A percentile compares a stretch with the other conserved stretches of the same genome.
phyloP scores from a whole-genome alignment of 768 basidiomycete species.

The Hemileccinum rubropunctum region DNA sequence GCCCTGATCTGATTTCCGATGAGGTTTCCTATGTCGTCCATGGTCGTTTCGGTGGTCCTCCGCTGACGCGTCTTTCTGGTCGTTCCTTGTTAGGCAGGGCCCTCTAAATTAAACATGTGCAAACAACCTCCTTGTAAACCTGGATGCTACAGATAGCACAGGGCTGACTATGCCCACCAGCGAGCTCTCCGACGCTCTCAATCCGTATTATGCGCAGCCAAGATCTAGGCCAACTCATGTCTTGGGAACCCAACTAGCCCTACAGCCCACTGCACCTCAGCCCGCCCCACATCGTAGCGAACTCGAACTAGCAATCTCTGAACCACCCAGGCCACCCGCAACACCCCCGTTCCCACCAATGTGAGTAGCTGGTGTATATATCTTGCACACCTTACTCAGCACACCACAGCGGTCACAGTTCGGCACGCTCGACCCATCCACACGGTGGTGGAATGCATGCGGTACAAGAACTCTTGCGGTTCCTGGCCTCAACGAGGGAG shows the following conservation, averaged over 20 bases:
- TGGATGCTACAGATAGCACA: neutral
- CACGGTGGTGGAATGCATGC: slow-evolving; percentile 40
- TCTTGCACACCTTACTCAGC: neutral
- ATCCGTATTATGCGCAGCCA: slow-evolving; percentile 56
- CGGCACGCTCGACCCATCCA: slow-evolving; percentile 24
- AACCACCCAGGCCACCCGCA: slow-evolving; percentile 30
- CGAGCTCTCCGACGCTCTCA: slow-evolving; percentile 78
- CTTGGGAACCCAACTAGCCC: slow-evolving; percentile 19
- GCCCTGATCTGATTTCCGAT: slow-evolving; percentile 51
- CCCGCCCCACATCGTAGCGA: slow-evolving; percentile 62
- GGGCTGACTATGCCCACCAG: slow-evolving; percentile 52
- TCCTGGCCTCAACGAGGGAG: slow-evolving; percentile 54
- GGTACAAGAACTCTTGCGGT: slow-evolving; percentile 60
- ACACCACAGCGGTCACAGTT: slow-evolving; percentile 7
- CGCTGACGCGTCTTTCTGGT: slow-evolving; percentile 41
- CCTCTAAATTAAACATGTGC: slow-evolving; percentile 29
- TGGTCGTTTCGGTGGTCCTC: slow-evolving; percentile 14
- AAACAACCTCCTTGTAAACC: slow-evolving; percentile 22
- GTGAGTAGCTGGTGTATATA: slow-evolving; percentile 28
- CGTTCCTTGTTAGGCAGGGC: slow-evolving; percentile 19
- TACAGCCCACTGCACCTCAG: slow-evolving; percentile 34
- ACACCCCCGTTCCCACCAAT: slow-evolving; percentile 34
- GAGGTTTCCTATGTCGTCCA: slow-evolving; percentile 49
- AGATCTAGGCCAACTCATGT: slow-evolving; percentile 30
- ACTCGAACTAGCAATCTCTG: slow-evolving; percentile 58